Base-by-base conservation (phyloP, 495 filamentous ascomycete species). In the Aspergillus taichungensis region DNA sequence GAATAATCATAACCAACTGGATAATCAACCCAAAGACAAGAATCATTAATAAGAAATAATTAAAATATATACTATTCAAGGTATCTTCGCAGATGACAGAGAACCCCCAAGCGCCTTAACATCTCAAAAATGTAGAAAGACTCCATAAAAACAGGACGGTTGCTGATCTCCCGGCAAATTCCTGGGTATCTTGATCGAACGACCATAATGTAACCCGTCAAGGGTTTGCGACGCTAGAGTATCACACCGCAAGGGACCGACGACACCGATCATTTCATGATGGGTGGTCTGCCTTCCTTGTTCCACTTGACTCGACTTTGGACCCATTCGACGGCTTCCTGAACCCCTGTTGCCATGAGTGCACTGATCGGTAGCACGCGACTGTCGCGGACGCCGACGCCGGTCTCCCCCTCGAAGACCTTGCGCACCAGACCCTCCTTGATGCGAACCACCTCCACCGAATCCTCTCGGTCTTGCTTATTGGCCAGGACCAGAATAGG, bases 401-500 rank as follows among this genome's bases (percentile, higher is more conserved):
- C 88, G 59, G 88, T 85, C 56, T 92, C 88, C 3, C 94, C 90
- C 67, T 97, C 88, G 64, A 97, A 92, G 7, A 96, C 89, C 63
- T 84, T 85, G 60, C 90, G 80, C 36, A 95, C 88, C 13, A 98
- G 71, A 0, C 92, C 91, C 62, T 98, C 92, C 71, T 98, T 98
- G 59, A 97, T 92, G 45, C 88, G 72, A 30, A 96, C 89, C 3
- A 96, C 94, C 72, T 98, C 94, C 37, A 97, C 85, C 54, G 91
- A 95, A 62, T 97, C 94, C 59, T 98, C 92, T 3, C 91, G 73
- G 63, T 98, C 92, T 64, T 98, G 92, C 62, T 98, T 98, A 60
- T 98, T 98, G 34, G 92, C 92, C 49, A 98, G 65, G 37, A 98
- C 87, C 33, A 98, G 69, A 51, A 98, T 73, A 24, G 92, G 92